Conservation (phyloP, 306 rosid species). For the Prunus davidiana region DNA sequence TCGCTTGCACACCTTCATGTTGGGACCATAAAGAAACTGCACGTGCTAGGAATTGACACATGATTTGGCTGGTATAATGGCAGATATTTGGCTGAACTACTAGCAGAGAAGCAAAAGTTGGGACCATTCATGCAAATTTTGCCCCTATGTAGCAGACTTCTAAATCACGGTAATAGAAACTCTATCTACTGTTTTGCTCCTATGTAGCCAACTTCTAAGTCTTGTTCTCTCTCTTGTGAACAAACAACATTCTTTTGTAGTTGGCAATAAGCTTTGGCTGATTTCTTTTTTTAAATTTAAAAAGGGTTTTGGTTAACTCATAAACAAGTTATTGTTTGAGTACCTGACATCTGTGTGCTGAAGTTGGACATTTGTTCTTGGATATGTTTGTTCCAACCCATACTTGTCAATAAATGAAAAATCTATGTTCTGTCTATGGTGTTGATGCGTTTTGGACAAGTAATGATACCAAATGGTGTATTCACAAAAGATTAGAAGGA, state of each 20-base stretch:
- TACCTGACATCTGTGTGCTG: background rate
- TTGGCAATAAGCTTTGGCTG: background rate
- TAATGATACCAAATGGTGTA: background rate
- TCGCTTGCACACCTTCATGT: background rate
- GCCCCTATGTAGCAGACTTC: slow-evolving; percentile 67
- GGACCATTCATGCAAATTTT: slow-evolving; percentile 80
- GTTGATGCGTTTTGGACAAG: background rate
- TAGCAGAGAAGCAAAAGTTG: slow-evolving; percentile 78
- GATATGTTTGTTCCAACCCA: background rate
- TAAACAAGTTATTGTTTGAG: background rate
- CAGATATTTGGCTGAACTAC: slow-evolving; percentile 73
- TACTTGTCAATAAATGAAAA: background rate
- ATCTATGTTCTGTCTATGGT: background rate
- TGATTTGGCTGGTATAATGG: slow-evolving; percentile 27
- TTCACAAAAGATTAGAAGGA: background rate
- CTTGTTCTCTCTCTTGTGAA: background rate
- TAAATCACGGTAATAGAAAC: slow-evolving; percentile 54
- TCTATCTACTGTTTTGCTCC: slow-evolving; percentile 34
- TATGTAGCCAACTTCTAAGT: slow-evolving; percentile 29
- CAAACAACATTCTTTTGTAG: background rate
- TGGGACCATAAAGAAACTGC: no score
- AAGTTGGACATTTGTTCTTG: background rate
- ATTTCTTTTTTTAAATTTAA: background rate
- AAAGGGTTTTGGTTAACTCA: background rate
- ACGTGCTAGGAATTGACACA: slow-evolving; percentile 9